Conservation (phyloP, 805 yeast genomes). For the Starmerella riodocensis region DNA sequence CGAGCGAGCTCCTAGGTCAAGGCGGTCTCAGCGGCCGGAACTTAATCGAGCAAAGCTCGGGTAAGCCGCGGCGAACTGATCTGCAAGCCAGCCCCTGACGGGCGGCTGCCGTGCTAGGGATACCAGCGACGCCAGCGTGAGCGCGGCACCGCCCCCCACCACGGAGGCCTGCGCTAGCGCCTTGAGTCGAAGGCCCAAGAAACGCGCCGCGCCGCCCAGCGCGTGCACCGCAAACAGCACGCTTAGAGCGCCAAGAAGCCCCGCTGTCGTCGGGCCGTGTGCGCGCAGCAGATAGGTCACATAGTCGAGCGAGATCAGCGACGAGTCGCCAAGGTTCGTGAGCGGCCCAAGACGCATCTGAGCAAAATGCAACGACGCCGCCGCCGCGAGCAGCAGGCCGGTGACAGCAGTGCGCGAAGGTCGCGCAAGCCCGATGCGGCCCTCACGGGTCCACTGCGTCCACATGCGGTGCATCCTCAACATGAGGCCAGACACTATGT, state of each 20-base stretch:
- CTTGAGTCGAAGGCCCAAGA: slow-evolving; percentile 2
- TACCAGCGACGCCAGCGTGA: slow-evolving; percentile 4
- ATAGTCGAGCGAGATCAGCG: slow-evolving; percentile 40
- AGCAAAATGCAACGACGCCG: slow-evolving; percentile 36
- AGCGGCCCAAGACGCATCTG: slow-evolving; percentile 40
- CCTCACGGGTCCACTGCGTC: slow-evolving; percentile 21
- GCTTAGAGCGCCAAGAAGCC: slow-evolving; percentile 3
- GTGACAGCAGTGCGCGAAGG: slow-evolving; percentile 22
- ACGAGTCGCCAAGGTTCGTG: slow-evolving; percentile 51
- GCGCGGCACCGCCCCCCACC: neutral
- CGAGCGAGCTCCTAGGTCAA: too few species aligned
- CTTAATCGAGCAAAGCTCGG: neutral
- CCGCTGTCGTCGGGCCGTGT: neutral
- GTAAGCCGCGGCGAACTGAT: slow-evolving; percentile 15
- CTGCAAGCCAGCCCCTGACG: slow-evolving; percentile 16
- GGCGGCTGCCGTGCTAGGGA: slow-evolving; percentile 4
- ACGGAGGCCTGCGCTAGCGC: neutral
- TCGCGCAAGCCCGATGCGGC: slow-evolving; percentile 30
- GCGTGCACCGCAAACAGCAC: slow-evolving; percentile 10
- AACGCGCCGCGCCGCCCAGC: slow-evolving; percentile 9
- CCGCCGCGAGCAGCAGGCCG: slow-evolving; percentile 42
- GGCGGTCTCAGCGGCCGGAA: too few species aligned
- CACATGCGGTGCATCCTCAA: slow-evolving; percentile 31
- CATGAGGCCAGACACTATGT: slow-evolving; percentile 41
- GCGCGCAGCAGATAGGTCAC: slow-evolving; percentile 27